These are phyloP conservation scores for Fusarium globosum DNA, from an alignment of 2,329 filamentous ascomycete genomes.

Conservation along the genomic window DNA sequence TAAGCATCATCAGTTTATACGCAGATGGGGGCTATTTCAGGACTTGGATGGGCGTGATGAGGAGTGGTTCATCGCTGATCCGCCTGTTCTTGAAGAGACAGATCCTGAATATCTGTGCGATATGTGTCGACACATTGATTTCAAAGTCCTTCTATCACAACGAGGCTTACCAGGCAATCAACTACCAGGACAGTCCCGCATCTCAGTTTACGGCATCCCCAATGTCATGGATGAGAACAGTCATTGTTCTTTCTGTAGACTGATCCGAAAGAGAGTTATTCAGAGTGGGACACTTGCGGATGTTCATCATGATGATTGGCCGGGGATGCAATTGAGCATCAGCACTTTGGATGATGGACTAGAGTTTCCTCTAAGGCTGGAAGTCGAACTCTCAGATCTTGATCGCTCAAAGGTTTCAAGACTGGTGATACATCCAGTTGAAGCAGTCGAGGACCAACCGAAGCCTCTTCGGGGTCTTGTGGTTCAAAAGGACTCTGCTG, in stretches of 20 bases:
- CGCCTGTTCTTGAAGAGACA: not conserved
- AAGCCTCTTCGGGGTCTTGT: slow-evolving; percentile 2
- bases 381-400: slow-evolving; percentile 6
- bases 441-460: not conserved
- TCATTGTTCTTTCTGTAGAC: slow-evolving; percentile 3
- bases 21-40: slow-evolving; percentile 11
- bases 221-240: not conserved
- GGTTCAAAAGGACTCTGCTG: not conserved
- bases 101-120: slow-evolving; percentile 13
- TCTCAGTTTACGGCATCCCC: not conserved
- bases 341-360: not conserved
- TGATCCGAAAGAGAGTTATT: not conserved
- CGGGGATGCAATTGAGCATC: not conserved
- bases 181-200: slow-evolving; percentile 9
- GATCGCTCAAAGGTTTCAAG: not conserved
- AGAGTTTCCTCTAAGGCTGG: not conserved
- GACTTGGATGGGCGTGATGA: slow-evolving; percentile 17
- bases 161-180: slow-evolving; percentile 17
- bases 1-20: slow-evolving; percentile 22
- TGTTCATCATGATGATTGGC: not conserved
- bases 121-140: slow-evolving; percentile 26
- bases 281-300: not conserved
- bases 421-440: not conserved
- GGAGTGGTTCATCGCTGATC: slow-evolving; percentile 18
- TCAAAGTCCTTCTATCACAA: not conserved